Evolutionary conservation across 148 eudicot species (phyloP).

Genomic region (Fagopyrum esculentum): DNA sequence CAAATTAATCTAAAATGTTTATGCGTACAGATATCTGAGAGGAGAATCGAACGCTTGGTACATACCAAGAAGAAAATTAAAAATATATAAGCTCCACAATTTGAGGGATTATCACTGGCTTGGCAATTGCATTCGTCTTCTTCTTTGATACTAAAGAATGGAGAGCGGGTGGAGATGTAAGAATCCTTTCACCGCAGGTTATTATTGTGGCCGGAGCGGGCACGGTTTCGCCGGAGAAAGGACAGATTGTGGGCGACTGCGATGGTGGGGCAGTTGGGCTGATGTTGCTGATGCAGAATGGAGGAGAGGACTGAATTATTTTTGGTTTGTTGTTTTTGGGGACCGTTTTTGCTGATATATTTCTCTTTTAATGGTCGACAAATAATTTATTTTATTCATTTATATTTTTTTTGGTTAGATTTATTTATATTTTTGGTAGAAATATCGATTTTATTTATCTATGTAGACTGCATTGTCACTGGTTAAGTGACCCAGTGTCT

Average conservation of each 20-base stretch:
- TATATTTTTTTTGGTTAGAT: no score
- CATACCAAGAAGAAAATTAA: background rate
- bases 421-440: no score
- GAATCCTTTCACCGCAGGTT: background rate
- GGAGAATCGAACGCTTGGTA: background rate
- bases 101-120: background rate
- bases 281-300: background rate
- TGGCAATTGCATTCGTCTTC: constrained; percentile 9
- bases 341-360: no score
- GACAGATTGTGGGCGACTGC: background rate
- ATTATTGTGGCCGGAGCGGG: background rate
- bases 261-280: background rate
- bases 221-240: background rate
- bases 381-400: no score
- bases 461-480: no score
- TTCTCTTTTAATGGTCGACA: no score
- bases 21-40: background rate
- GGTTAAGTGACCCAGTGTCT: no score
- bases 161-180: background rate
- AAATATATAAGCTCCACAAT: background rate
- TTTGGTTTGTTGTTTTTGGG: no score
- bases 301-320: background rate
- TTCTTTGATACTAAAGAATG: background rate
- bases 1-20: background rate
- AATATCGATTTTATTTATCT: no score